These are phyloP conservation scores for Rubia tinctorum DNA, from an alignment of 305 asterid species.

Conservation along the genomic window DNA sequence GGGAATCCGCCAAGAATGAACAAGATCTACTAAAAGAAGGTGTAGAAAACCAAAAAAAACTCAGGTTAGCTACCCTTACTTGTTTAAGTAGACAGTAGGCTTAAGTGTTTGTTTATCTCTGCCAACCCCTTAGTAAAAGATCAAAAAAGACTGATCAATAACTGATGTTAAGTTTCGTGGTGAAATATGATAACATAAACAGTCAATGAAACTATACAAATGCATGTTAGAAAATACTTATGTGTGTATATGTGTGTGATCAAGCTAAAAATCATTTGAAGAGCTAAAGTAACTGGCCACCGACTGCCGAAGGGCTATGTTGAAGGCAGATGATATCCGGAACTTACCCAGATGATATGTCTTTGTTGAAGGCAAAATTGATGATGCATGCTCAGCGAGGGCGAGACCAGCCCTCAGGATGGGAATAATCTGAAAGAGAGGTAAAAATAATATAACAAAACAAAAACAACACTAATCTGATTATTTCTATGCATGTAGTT, in stretches of 20 bases:
- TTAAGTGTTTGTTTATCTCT: slow-evolving; percentile 89
- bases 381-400: slow-evolving; percentile 88
- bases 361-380: slow-evolving; percentile 78
- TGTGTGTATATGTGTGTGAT: not conserved
- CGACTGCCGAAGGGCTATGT: not conserved
- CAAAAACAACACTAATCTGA: not conserved
- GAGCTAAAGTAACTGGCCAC: not conserved
- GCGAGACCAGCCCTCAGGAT: slow-evolving; percentile 99
- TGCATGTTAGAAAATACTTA: not conserved
- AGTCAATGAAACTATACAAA: not conserved
- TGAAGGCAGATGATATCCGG: not conserved
- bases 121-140: slow-evolving; percentile 56
- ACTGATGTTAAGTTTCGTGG: slow-evolving; percentile 5
- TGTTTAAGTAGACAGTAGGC: slow-evolving; percentile 88
- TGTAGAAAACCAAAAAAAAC: not conserved
- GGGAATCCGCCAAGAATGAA: not conserved
- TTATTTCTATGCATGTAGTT: not conserved
- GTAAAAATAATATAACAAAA: slow-evolving; percentile 1
- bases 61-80: slow-evolving; percentile 56
- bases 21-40: not conserved
- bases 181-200: not conserved
- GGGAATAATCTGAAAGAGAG: slow-evolving; percentile 70
- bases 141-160: slow-evolving; percentile 22
- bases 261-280: not conserved
- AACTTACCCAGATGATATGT: slow-evolving; percentile 83